phyloP scores from a whole-genome alignment of 306 rosid species.

The Cucumis hystrix region DNA sequence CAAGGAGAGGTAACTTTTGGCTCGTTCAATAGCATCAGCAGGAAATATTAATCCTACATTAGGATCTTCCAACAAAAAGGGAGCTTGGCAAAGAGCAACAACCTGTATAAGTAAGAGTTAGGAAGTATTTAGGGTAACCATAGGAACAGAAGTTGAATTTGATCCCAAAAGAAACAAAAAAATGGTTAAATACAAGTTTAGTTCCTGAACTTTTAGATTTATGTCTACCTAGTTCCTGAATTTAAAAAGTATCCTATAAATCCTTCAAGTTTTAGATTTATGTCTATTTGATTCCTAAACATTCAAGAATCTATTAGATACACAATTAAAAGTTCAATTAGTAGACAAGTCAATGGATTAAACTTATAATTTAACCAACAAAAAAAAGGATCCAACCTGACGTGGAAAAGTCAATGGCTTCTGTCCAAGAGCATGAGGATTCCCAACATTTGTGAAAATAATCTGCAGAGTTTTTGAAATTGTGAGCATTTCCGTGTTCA shows the following conservation, averaged over 20 bases:
- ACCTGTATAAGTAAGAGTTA: conserved; percentile 37
- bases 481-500: not conserved
- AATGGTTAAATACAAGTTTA: no score
- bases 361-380: not conserved
- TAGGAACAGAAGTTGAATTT: not conserved
- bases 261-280: not conserved
- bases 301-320: not conserved
- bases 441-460: conserved; percentile 96
- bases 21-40: conserved; percentile 92
- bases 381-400: conserved; percentile 30
- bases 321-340: not conserved
- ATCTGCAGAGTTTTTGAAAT: conserved; percentile 39
- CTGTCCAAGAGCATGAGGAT: conserved; percentile 98
- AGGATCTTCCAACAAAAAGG: conserved; percentile 89
- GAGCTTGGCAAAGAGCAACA: conserved; percentile 98
- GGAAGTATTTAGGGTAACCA: not conserved
- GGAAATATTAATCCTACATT: conserved; percentile 89
- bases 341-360: no score
- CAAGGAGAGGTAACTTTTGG: conserved; percentile 68
- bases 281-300: no score
- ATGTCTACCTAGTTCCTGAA: not conserved
- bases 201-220: not conserved
- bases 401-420: conserved; percentile 95
- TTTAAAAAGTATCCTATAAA: no score
- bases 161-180: not conserved